Evolutionary conservation across 169 alveolate genomes (phyloP).

Genomic region (Eimeria zaria): DNA sequence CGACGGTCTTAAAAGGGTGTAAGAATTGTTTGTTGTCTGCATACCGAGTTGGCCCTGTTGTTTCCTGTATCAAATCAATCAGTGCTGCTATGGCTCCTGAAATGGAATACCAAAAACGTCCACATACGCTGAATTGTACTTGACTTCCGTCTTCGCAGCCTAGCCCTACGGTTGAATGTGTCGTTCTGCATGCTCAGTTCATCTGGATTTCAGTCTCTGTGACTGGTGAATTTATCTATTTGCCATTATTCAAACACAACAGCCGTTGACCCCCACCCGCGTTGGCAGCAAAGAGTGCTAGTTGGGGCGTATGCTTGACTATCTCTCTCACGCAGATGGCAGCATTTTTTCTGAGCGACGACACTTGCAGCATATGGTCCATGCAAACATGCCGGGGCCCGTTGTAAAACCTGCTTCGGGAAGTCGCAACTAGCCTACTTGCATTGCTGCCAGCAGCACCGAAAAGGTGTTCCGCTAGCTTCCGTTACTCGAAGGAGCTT

Average conservation of each 20-base stretch:
- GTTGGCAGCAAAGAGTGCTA: slow-evolving; percentile 94
- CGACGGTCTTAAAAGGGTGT: background rate
- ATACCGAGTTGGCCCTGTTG: slow-evolving; percentile 93
- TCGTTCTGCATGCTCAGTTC: too few relatives aligned
- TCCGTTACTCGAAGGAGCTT: too few relatives aligned
- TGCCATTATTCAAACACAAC: background rate
- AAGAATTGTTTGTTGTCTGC: background rate
- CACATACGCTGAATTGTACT: background rate
- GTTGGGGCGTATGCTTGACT: slow-evolving; percentile 94
- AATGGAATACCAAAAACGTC: background rate
- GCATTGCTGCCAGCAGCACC: background rate
- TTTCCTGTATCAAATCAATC: slow-evolving; percentile 96
- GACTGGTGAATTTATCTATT: background rate
- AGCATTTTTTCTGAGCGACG: slow-evolving; percentile 93
- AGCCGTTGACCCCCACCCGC: slow-evolving; percentile 85
- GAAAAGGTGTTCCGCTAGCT: background rate
- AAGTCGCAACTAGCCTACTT: background rate
- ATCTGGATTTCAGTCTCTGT: too few relatives aligned
- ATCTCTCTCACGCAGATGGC: slow-evolving; percentile 97
- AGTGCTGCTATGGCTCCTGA: slow-evolving; percentile 97
- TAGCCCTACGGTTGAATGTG: background rate
- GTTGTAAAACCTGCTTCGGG: background rate
- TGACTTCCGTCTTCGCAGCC: too few relatives aligned
- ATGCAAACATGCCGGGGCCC: background rate
- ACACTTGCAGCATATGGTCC: background rate